Evolutionary conservation across 108 stramenopile species (phyloP), one percentile per base, ranked within the genome.

Genomic region (Skeletonema potamos): DNA sequence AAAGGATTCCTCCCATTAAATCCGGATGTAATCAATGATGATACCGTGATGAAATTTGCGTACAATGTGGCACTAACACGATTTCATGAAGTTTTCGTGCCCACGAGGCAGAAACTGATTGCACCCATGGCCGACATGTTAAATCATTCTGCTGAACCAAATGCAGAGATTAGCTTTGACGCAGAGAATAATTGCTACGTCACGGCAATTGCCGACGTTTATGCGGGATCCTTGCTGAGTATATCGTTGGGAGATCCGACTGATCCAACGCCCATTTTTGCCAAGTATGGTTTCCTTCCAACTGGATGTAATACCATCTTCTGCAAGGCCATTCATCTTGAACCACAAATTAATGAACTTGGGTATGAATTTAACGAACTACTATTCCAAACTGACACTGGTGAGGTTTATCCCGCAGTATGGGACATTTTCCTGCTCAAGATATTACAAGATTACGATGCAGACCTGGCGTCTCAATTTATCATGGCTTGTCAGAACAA

Each of bases 311-410:
- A 73, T 7, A 77, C 82, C 2, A 78, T 73, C 11, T 82, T 79
- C 29, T 82, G 82, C 41, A 82, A 82, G 62, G 79, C 79, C 10
- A 82, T 82, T 77, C 73, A 82, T 62, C 66, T 82, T 34, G 62
- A 34, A 71, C 64, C 8, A 57, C 62, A 20, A 77, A 82, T 18
- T 73, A 79, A 48, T 61, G 9, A 36, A 56, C 28, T 48, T 82
- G 66, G 82, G 82, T 12, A 68, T 69, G 62, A 77, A 79, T 64
- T 56, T 24, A 57, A 54, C 10, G n/a, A 57, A 15, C 27, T 64
- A 4, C 63, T 64, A 41, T 64, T 64, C 17, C 12, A 26, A 3
- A 64, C 51, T 22, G 27, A 64, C 15, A 66, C 71, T n/a, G 76
- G 76, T 3, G 76, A 77, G 29, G 72, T 77, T 11, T 51, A 65